Conservation (phyloP, 192 early-diverging fungal species). For the Podila epigama region DNA sequence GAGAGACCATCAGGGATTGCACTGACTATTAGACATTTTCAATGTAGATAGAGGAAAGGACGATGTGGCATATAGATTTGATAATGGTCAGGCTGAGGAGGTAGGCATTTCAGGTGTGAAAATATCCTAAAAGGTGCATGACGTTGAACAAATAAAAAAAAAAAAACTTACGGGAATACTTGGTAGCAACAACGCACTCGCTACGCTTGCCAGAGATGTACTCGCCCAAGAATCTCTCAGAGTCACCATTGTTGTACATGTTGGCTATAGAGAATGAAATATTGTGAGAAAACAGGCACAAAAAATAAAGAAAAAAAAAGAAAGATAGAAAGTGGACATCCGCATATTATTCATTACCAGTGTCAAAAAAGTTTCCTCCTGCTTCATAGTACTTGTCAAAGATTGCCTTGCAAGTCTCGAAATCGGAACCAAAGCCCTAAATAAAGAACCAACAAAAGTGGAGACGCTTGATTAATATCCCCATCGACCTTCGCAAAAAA, state of each 20-base stretch:
- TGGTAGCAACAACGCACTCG: slow-evolving; percentile 66
- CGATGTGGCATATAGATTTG: neutral
- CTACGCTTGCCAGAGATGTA: slow-evolving; percentile 60
- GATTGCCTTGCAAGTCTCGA: slow-evolving; percentile 50
- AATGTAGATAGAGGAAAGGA: no score
- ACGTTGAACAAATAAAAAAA: neutral
- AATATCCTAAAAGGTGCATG: neutral
- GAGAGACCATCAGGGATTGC: no score
- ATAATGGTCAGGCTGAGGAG: neutral
- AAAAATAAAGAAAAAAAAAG: neutral
- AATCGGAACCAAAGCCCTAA: slow-evolving; percentile 53
- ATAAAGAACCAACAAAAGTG: neutral
- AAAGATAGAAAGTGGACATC: neutral
- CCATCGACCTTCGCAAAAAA: neutral
- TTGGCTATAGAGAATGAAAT: slow-evolving; percentile 43
- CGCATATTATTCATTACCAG: slow-evolving; percentile 20
- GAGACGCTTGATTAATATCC: neutral
- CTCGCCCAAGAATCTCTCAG: slow-evolving; percentile 64
- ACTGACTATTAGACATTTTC: no score
- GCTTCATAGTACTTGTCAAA: slow-evolving; percentile 56
- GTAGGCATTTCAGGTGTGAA: neutral
- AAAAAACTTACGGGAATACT: slow-evolving; percentile 44
- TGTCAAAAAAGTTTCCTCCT: slow-evolving; percentile 60
- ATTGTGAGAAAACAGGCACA: no score
- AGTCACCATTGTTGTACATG: slow-evolving; percentile 62